Percentiles rank a stretch among this genome's conserved stretches.
These are phyloP conservation scores for Dactylellina cionopaga DNA, from an alignment of 2,329 filamentous ascomycete genomes.

Conservation along the genomic window DNA sequence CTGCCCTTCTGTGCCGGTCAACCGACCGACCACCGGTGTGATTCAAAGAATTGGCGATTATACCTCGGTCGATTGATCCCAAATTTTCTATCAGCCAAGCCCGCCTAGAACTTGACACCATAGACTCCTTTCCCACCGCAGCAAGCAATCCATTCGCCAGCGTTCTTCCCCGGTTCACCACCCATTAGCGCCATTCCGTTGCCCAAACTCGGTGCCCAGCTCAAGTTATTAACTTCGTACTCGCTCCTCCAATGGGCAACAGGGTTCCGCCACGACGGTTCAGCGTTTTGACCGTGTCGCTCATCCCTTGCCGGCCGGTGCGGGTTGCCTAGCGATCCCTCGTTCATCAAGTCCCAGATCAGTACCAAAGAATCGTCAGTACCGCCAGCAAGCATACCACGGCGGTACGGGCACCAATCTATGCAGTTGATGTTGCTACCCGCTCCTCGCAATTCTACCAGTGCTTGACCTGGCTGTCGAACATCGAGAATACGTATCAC, in stretches of 20 bases:
- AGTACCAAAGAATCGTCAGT: constrained; percentile 91
- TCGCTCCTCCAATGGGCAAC: constrained; percentile 84
- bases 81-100: constrained; percentile 22
- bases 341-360: constrained; percentile 90
- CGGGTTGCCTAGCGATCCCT: constrained; percentile 61
- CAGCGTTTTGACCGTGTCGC: constrained; percentile 57
- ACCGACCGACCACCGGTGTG: neutral
- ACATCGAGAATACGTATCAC: constrained; percentile 95
- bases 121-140: constrained; percentile 48
- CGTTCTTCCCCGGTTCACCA: constrained; percentile 47
- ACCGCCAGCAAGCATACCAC: constrained; percentile 89
- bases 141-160: constrained; percentile 47
- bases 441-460: constrained; percentile 92
- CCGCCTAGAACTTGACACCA: constrained; percentile 50
- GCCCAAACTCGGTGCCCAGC: constrained; percentile 78
- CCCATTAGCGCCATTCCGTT: constrained; percentile 61
- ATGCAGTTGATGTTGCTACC: constrained; percentile 86
- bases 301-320: constrained; percentile 60
- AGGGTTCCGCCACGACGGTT: constrained; percentile 66
- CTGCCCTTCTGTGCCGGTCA: neutral
- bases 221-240: constrained; percentile 85
- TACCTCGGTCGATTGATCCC: neutral
- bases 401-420: constrained; percentile 89
- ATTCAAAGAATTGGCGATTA: neutral
- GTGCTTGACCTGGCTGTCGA: constrained; percentile 91